Conservation (phyloP, 148 eudicot genomes). For the Arbutus unedo region DNA sequence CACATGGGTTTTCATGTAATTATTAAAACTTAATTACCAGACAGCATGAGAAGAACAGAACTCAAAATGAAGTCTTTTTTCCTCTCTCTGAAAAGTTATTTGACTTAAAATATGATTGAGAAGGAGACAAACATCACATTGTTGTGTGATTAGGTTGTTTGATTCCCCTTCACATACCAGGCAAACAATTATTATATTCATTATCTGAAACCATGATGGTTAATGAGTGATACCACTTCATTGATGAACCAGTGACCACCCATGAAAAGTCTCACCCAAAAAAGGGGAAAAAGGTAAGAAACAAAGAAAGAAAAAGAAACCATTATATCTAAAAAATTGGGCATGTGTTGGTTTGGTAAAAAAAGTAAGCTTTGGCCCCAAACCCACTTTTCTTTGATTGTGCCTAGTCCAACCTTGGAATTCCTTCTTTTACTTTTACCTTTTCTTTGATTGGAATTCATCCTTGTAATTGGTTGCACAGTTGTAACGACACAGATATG, state of each 20-base stretch:
- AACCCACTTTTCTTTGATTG: conserved; percentile 9
- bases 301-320: background rate
- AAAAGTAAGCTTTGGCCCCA: background rate
- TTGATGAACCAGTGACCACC: conserved; percentile 8
- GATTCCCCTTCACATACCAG: conserved; percentile 5
- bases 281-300: background rate
- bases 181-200: conserved; percentile 1
- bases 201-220: conserved; percentile 4
- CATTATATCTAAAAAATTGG: background rate
- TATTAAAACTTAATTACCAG: conserved; percentile 7
- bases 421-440: too few species aligned
- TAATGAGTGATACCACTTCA: conserved; percentile 6
- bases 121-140: background rate
- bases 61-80: background rate
- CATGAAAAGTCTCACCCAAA: background rate
- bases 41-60: conserved; percentile 5
- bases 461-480: background rate
- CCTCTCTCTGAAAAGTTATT: background rate
- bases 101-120: conserved; percentile 1
- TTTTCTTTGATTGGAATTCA: background rate
- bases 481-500: background rate
- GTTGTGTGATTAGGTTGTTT: conserved; percentile 7
- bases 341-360: background rate
- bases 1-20: background rate
- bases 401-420: background rate